These are phyloP conservation scores for Metarhizium humberi DNA, from an alignment of 2,329 filamentous ascomycete species.

Conservation along the genomic window DNA sequence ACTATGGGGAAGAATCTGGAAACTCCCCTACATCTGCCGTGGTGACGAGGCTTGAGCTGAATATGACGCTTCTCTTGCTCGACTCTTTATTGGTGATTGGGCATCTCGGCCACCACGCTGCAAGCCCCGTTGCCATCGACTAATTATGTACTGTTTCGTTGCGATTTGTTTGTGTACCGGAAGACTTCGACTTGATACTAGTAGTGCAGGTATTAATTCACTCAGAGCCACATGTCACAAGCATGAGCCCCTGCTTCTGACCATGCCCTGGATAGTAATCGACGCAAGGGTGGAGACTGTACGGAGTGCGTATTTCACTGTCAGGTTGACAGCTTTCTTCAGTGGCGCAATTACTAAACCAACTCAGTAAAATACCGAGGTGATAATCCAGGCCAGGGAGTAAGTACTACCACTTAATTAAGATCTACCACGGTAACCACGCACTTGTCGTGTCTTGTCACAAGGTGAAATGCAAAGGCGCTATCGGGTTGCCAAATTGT, in stretches of 20 bases:
- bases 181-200: not conserved
- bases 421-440: not conserved
- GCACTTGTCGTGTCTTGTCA: not conserved
- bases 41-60: conserved; percentile 30
- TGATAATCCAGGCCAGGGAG: too few species aligned
- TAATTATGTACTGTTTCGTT: not conserved
- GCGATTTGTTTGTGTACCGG: not conserved
- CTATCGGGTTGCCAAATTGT: not conserved
- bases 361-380: too few species aligned
- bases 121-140: not conserved
- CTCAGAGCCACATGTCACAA: too few species aligned
- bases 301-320: not conserved
- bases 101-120: not conserved
- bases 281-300: not conserved
- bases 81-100: not conserved
- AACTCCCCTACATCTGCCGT: conserved; percentile 58
- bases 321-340: not conserved
- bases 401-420: not conserved
- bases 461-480: not conserved
- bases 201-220: too few species aligned
- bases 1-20: conserved; percentile 52
- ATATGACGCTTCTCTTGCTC: not conserved
- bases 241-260: too few species aligned
- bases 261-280: not conserved
- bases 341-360: too few species aligned